Percentiles rank a stretch among this genome's conserved stretches.
Conservation (phyloP, 164 flowering plant species). For the Berberis vulgaris region DNA sequence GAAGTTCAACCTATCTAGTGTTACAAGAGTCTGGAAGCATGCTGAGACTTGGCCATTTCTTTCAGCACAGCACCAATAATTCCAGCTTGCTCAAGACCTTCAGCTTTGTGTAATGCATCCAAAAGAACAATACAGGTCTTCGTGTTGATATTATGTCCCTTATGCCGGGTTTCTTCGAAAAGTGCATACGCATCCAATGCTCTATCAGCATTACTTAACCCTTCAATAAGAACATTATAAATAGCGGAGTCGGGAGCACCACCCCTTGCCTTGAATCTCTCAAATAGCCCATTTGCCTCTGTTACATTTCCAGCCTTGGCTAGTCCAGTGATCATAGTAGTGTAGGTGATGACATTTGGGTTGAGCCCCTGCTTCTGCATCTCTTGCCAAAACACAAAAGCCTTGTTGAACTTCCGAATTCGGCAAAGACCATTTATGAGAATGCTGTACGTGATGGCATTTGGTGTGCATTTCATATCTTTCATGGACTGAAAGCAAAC, state of each 20-base stretch:
- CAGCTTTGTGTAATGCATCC: constrained; percentile 79
- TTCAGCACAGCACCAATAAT: constrained; percentile 81
- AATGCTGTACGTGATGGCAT: constrained; percentile 60
- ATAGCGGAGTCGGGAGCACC: constrained; percentile 75
- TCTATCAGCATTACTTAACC: constrained; percentile 53
- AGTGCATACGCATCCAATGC: constrained; percentile 64
- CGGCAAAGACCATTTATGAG: constrained; percentile 80
- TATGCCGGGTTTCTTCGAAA: constrained; percentile 73
- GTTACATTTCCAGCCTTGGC: constrained; percentile 71
- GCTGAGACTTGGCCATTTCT: constrained; percentile 74
- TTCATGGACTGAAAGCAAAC: constrained; percentile 85
- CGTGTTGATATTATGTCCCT: constrained; percentile 52
- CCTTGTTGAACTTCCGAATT: constrained; percentile 79
- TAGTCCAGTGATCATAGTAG: constrained; percentile 86
- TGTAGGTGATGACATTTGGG: constrained; percentile 62
- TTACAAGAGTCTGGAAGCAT: constrained; percentile 52
- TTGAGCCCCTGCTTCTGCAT: constrained; percentile 67
- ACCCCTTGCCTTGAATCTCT: constrained; percentile 62
- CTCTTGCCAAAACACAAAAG: constrained; percentile 95
- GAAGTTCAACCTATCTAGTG: constrained; percentile 13
- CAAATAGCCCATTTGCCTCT: constrained; percentile 57
- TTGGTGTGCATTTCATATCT: constrained; percentile 65
- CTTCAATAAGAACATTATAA: constrained; percentile 77
- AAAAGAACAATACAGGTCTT: constrained; percentile 69
- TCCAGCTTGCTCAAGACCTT: constrained; percentile 87